Percentiles rank a stretch among this genome's conserved stretches.
These are phyloP conservation scores for Botryotinia convoluta DNA, from an alignment of 2,329 filamentous ascomycete genomes.

Conservation along the genomic window DNA sequence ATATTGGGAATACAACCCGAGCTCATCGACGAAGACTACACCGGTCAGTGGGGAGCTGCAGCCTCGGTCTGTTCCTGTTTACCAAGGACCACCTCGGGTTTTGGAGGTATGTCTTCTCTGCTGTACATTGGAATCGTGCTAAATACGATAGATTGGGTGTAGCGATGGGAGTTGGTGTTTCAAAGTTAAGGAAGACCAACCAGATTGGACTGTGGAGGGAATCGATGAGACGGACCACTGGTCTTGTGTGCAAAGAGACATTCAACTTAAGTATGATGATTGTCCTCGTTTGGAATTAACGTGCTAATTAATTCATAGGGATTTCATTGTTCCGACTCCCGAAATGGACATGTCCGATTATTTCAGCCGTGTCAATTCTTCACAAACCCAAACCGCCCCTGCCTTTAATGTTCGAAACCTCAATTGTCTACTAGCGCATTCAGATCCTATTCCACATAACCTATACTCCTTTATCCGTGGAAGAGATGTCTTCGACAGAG, in stretches of 20 bases:
- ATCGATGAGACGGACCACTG: conserved; percentile 37
- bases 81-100: conserved; percentile 29
- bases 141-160: conserved; percentile 29
- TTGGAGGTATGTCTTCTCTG: conserved; percentile 27
- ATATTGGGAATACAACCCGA: conserved; percentile 31
- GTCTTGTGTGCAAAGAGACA: conserved; percentile 26
- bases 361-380: conserved; percentile 27
- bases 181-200: conserved; percentile 31
- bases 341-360: conserved; percentile 26
- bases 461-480: conserved; percentile 35
- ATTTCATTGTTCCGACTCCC: conserved; percentile 28
- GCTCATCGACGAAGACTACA: conserved; percentile 3
- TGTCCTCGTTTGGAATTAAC: not conserved
- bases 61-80: conserved; percentile 21
- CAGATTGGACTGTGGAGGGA: conserved; percentile 36
- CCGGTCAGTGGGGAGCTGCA: not conserved
- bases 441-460: conserved; percentile 32
- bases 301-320: conserved; percentile 24
- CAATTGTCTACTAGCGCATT: conserved; percentile 30
- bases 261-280: conserved; percentile 24
- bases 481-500: conserved; percentile 34
- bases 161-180: conserved; percentile 36
- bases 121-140: not conserved
- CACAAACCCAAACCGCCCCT: conserved; percentile 28
- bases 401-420: conserved; percentile 36